Evolutionary conservation across 2,329 filamentous ascomycete species (phyloP), one percentile per base, ranked within the genome.

Genomic region (Fusarium hostae): DNA sequence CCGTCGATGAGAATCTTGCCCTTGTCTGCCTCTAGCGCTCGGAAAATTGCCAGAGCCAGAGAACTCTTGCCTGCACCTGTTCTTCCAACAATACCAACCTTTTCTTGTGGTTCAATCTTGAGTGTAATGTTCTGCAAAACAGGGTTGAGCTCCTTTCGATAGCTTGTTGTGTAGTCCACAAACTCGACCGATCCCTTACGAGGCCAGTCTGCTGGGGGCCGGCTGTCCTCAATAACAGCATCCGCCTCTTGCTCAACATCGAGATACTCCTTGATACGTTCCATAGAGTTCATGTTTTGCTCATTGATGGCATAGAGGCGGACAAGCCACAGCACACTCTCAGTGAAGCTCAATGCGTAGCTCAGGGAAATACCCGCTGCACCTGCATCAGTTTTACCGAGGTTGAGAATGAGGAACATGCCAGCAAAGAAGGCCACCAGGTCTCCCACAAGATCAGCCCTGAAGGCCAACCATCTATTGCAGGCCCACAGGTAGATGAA

Each of bases 281-380:
- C 96, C 52, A 98, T 95, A 5, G 95, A 95, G 82, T 99, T 99
- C 96, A 99, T 98, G 82, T 98, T 98, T 82, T 99, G 96, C 83
- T 99, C 96, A 77, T 98, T 98, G 78, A 93, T 90, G 1, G 95
- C 92, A 80, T 99, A 99, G 18, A 98, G 87, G 50, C 96, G 91
- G 34, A 99, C 95, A 60, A 98, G 90, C 96, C 96, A 99, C 22
- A 99, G 84, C 10, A 99, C 92, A 73, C 97, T 98, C 81, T 99
- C 96, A 0, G 95, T 97, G 78, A 99, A 99, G 2, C 94, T 95
- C 74, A 99, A 94, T 20, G 96, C 96, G 78, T 99, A 99, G 55
- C 94, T 97, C 77, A 99, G 85, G 9, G 96, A 97, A 69, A 99
- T 88, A 84, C 96, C 96, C 35, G 95, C 96, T 52, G 95, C 93